Evolutionary conservation across 1,139 yeast species (phyloP), one percentile per base, ranked within the genome.

Genomic region (Eremothecium cymbalariae): DNA sequence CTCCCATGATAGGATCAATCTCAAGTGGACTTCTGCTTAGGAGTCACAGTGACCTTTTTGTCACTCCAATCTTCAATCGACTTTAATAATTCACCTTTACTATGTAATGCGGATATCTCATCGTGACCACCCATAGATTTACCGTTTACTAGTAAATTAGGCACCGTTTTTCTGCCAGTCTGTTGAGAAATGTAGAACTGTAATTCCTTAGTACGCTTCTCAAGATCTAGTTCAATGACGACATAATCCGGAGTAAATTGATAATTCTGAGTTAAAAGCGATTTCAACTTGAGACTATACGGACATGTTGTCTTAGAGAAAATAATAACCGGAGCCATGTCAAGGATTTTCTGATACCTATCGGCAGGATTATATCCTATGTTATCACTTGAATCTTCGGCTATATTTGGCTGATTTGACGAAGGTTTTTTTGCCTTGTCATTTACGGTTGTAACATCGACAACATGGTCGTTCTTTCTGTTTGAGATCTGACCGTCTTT

Each of bases 211-310:
- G 90, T 90, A 50, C 77, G 70, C 31, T 70, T 68, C 55, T 86
- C 94, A 51, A 66, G 68, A 59, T 90, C 97, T 37, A 90, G 68
- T 55, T 90, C 97, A 18, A 88, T 85, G 31, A 83, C 69, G 8
- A 67, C 55, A 4, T 85, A 88, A 26, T 65, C 63, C 2, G 97
- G 98, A 1, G 71, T 67, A 40, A 90, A 74, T 38, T 70, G 69
- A 60, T 84, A 86, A 46, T 74, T 72, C 17, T 71, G 72, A 17
- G 60, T 58, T 34, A 90, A 65, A 30, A 86, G 63, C 21, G 70
- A 67, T 63, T 88, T 90, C 48, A 86, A 70, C 34, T 64, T 67
- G 51, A 70, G 72, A 17, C 94, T 82, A 57, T 66, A 84, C 23
- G 95, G 95, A 57, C 90, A 80, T 50, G 63, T 68, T 0, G 80